Conservation (phyloP, 352 stramenopile genomes). For the Halophytophthora batemanensis region DNA sequence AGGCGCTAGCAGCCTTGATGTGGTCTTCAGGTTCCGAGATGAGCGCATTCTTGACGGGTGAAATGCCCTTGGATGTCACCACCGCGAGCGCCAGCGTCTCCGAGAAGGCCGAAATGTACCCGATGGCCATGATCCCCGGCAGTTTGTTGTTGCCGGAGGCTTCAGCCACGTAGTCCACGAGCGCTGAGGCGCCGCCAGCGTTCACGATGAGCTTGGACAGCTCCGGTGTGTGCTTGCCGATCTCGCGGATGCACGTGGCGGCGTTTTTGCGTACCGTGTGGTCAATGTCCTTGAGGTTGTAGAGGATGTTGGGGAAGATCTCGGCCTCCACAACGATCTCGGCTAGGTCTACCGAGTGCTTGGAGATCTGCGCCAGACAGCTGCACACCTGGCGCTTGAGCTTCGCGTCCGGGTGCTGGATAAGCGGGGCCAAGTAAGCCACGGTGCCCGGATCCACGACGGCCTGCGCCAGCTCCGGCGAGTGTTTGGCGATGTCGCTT, state of each 20-base stretch:
- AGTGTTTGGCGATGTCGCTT: constrained; percentile 95
- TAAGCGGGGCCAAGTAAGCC: constrained; percentile 91
- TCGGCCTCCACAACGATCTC: constrained; percentile 95
- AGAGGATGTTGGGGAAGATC: constrained; percentile 95
- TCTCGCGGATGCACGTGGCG: constrained; percentile 93
- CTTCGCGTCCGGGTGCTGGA: constrained; percentile 93
- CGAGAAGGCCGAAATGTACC: constrained; percentile 94
- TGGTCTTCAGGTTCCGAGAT: constrained; percentile 94
- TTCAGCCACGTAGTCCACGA: constrained; percentile 93
- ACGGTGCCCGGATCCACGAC: constrained; percentile 93
- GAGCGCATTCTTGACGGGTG: constrained; percentile 91
- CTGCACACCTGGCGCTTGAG: constrained; percentile 91
- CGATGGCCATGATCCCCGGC: constrained; percentile 94
- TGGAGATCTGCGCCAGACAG: constrained; percentile 93
- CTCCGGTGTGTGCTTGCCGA: constrained; percentile 94
- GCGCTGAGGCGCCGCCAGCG: constrained; percentile 89
- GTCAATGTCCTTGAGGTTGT: constrained; percentile 94
- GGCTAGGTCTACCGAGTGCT: constrained; percentile 94
- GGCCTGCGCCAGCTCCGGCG: constrained; percentile 91
- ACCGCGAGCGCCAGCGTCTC: constrained; percentile 93
- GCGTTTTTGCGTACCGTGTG: constrained; percentile 95
- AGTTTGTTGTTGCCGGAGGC: constrained; percentile 91
- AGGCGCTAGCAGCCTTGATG: constrained; percentile 94
- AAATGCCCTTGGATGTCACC: constrained; percentile 93
- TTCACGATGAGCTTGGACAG: constrained; percentile 96